Conservation (phyloP, 371 early-diverging fungal genomes). For the Coemansia sp. region DNA sequence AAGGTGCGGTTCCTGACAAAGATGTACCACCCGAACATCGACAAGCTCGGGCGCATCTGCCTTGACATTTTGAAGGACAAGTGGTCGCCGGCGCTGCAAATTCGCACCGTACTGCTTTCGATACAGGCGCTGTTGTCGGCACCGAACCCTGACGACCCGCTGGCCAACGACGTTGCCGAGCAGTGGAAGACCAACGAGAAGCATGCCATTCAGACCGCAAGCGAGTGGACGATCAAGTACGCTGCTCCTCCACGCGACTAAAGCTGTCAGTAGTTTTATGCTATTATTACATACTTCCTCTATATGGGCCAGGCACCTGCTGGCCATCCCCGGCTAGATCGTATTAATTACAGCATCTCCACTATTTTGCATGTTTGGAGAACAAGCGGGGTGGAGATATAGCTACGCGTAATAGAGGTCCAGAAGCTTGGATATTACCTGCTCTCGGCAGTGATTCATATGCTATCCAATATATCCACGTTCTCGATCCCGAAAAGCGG, state of each 20-base stretch:
- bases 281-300: no score
- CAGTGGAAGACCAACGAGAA: constrained; percentile 97
- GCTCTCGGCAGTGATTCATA: no score
- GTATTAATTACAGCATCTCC: no score
- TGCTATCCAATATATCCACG: no score
- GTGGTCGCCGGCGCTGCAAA: constrained; percentile 99
- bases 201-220: constrained; percentile 83
- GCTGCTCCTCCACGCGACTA: constrained; percentile 26
- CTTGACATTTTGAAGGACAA: constrained; percentile 99
- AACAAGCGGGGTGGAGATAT: no score
- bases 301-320: not conserved
- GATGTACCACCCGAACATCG: constrained; percentile 99
- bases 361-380: no score
- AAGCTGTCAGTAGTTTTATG: no score
- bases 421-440: no score
- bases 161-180: constrained; percentile 98
- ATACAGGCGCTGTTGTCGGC: constrained; percentile 99
- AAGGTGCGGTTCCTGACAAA: constrained; percentile 97
- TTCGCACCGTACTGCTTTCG: constrained; percentile 96
- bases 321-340: not conserved
- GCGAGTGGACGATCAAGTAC: constrained; percentile 55
- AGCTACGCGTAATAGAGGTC: no score
- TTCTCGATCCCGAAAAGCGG: no score
- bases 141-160: constrained; percentile 97
- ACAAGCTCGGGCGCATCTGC: constrained; percentile 98